Evolutionary conservation across 768 basidiomycete genomes (phyloP).

Genomic region (Hortiboletus flavorubellus): DNA sequence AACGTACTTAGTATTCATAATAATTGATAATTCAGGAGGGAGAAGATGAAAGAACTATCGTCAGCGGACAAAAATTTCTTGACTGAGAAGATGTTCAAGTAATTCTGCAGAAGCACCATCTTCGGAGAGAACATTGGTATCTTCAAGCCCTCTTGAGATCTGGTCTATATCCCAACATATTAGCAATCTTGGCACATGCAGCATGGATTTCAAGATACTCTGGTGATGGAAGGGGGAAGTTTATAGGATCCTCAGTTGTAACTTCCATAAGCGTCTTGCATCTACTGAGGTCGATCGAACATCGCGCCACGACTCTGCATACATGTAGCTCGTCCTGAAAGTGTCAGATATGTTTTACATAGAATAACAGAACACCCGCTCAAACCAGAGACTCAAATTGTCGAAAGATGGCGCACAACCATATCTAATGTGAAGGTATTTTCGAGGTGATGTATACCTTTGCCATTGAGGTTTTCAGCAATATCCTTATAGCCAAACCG

Average conservation of each 20-base stretch:
- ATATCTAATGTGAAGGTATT: neutral
- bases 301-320: neutral
- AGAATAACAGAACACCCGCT: neutral
- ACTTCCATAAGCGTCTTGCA: neutral
- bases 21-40: no score
- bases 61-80: neutral
- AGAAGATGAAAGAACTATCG: neutral
- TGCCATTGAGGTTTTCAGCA: neutral
- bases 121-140: neutral
- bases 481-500: neutral
- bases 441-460: neutral
- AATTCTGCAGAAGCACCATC: neutral
- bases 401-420: neutral
- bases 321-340: neutral
- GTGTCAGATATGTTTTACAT: neutral
- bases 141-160: neutral
- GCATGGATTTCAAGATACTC: neutral
- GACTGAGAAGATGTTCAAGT: neutral
- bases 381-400: neutral
- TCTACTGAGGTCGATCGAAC: neutral
- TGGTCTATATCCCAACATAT: neutral
- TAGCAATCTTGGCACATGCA: neutral
- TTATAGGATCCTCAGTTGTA: neutral
- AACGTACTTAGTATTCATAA: no score
- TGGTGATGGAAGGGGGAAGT: neutral